Evolutionary conservation across 306 rosid species (phyloP).

Genomic region (Trichosanthes cucumerina): DNA sequence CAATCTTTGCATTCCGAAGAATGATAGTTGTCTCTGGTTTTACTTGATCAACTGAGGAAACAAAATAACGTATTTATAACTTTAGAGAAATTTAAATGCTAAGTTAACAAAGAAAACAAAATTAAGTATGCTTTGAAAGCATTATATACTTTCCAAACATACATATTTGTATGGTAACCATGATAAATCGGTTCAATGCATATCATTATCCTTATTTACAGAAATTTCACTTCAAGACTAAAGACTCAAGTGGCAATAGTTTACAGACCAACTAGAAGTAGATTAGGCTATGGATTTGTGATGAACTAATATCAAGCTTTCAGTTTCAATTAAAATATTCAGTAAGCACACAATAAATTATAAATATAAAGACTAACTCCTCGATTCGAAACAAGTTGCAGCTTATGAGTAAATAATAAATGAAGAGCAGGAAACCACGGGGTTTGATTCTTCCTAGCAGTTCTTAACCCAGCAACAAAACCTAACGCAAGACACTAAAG

Average conservation of each 20-base stretch:
- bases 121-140: neutral
- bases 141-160: neutral
- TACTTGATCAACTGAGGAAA: constrained; percentile 37
- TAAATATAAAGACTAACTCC: neutral
- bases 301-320: neutral
- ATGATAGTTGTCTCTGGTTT: constrained; percentile 36
- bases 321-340: neutral
- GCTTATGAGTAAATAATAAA: neutral
- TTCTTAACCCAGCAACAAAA: neutral
- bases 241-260: neutral
- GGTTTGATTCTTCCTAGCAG: neutral
- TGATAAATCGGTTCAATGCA: neutral
- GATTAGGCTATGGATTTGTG: neutral
- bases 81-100: neutral
- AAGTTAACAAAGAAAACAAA: neutral
- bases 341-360: neutral
- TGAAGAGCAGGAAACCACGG: neutral
- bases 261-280: neutral
- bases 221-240: neutral
- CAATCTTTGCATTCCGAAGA: constrained; percentile 51
- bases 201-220: neutral
- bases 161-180: neutral
- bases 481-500: neutral
- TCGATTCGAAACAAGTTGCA: neutral
- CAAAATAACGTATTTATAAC: neutral